These are phyloP conservation scores for Aureobasidium sp. DNA, from an alignment of 2,329 filamentous ascomycete species.

Conservation along the genomic window DNA sequence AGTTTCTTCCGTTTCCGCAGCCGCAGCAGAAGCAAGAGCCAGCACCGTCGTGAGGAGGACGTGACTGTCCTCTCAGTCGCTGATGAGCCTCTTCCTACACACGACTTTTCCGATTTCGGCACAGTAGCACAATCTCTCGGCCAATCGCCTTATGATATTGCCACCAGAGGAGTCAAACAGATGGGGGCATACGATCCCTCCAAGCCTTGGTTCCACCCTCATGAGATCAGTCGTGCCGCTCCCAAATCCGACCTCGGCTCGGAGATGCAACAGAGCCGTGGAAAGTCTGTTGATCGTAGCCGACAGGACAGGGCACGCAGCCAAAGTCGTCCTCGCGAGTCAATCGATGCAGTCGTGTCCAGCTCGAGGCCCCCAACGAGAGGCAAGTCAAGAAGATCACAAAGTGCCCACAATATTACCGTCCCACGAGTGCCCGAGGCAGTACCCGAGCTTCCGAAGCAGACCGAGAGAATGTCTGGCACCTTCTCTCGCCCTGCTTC, in stretches of 20 bases:
- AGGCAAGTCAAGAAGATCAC: conserved; percentile 1
- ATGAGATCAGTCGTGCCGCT: conserved; percentile 11
- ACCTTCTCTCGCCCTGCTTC: not conserved
- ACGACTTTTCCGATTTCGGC: conserved; percentile 30
- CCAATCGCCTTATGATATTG: conserved; percentile 36
- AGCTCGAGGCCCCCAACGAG: not conserved
- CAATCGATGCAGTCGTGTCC: not conserved
- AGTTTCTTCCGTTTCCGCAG: conserved; percentile 17
- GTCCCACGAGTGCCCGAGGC: not conserved
- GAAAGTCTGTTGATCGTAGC: not conserved
- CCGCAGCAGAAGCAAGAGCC: conserved; percentile 22
- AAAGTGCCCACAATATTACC: not conserved
- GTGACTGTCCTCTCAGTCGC: conserved; percentile 13
- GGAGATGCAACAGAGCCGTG: conserved; percentile 5
- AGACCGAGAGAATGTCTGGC: not conserved
- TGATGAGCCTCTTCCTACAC: conserved; percentile 18
- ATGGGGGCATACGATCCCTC: conserved; percentile 11
- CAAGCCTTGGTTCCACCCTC: conserved; percentile 8
- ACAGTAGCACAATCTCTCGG: conserved; percentile 36
- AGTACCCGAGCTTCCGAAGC: not conserved
- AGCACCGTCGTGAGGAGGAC: conserved; percentile 7
- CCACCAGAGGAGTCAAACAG: conserved; percentile 21
- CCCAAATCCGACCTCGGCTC: conserved; percentile 4
- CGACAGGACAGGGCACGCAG: not conserved
- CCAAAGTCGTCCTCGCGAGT: not conserved